These are phyloP conservation scores for Tylopilus microsporus DNA, from an alignment of 1,284 basidiomycete genomes.

Conservation along the genomic window DNA sequence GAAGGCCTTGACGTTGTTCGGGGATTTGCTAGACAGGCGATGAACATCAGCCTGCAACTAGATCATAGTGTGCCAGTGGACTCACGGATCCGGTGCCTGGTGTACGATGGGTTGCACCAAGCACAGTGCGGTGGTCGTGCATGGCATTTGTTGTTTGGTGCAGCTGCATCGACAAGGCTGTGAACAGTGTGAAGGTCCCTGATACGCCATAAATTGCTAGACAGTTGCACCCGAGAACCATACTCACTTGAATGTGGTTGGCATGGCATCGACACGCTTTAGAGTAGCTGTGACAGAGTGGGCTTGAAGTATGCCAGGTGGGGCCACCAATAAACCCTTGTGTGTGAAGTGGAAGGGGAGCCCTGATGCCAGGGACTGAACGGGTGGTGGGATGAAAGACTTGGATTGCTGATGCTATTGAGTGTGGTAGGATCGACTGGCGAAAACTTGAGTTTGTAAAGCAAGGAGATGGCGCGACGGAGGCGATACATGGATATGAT, in stretches of 20 bases:
- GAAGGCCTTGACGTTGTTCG: constrained; percentile 30
- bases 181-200: constrained; percentile 31
- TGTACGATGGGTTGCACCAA: constrained; percentile 30
- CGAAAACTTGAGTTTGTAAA: no score
- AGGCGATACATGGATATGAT: no score
- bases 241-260: constrained; percentile 25
- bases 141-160: constrained; percentile 23
- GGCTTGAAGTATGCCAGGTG: no score
- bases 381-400: no score
- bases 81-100: constrained; percentile 30
- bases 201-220: constrained; percentile 1
- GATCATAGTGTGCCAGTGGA: not conserved
- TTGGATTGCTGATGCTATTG: no score
- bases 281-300: constrained; percentile 13
- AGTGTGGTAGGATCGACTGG: no score
- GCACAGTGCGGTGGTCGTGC: constrained; percentile 26
- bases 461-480: no score
- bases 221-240: not conserved
- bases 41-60: not conserved
- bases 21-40: constrained; percentile 24
- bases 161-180: constrained; percentile 22
- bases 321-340: no score
- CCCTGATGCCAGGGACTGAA: no score
- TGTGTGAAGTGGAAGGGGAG: no score
- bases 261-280: constrained; percentile 28